phyloP scores from a whole-genome alignment of 2,329 filamentous ascomycete genomes.

The Ophiocordyceps camponoti-floridani region DNA sequence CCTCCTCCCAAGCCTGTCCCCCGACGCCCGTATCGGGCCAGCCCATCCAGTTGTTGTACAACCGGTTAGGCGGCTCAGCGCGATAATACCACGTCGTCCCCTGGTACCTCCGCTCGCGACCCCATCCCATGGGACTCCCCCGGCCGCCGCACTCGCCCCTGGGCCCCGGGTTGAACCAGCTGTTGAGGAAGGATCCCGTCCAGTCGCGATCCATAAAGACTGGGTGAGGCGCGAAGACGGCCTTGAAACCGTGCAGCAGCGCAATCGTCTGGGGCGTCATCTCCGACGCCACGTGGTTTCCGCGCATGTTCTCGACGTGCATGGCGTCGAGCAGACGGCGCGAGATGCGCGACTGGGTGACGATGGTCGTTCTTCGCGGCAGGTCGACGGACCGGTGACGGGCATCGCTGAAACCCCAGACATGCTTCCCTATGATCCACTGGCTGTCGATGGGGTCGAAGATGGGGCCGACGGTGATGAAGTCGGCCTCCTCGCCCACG shows the following conservation, averaged over 20 bases:
- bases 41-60: conserved; percentile 48
- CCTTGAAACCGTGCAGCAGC: conserved; percentile 62
- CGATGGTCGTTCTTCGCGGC: conserved; percentile 58
- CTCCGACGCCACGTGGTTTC: conserved; percentile 62
- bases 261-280: conserved; percentile 62
- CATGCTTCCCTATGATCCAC: conserved; percentile 52
- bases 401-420: conserved; percentile 45
- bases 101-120: conserved; percentile 35
- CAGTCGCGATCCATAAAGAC: conserved; percentile 65
- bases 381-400: conserved; percentile 33
- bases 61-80: conserved; percentile 34
- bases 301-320: conserved; percentile 57
- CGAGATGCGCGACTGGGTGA: conserved; percentile 58
- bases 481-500: conserved; percentile 56
- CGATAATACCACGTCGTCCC: conserved; percentile 46
- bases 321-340: conserved; percentile 55
- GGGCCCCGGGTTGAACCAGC: conserved; percentile 42
- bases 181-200: conserved; percentile 32
- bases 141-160: conserved; percentile 34
- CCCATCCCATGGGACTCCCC: conserved; percentile 41
- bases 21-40: conserved; percentile 37
- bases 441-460: conserved; percentile 57
- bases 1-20: conserved; percentile 35
- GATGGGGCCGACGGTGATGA: conserved; percentile 60
- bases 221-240: conserved; percentile 61